A percentile compares a stretch with the other conserved stretches of the same genome.
phyloP scores from a whole-genome alignment of 768 basidiomycete genomes.

The Hericium alpestre region DNA sequence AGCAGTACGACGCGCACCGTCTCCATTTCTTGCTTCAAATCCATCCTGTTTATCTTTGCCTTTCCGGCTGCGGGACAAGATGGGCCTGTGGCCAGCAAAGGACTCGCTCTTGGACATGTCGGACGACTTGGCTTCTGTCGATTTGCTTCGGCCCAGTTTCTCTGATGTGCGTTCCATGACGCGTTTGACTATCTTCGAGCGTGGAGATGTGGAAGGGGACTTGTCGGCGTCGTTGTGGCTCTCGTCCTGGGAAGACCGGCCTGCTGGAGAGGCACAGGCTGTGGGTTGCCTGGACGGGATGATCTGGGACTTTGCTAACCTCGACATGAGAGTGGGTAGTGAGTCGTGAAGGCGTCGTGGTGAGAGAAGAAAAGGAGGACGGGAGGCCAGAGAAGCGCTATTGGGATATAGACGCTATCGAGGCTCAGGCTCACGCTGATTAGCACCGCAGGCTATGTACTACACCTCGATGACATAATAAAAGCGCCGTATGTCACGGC shows the following conservation, averaged over 20 bases:
- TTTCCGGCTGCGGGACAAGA: slow-evolving; percentile 47
- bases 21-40: slow-evolving; percentile 23
- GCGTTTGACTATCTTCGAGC: slow-evolving; percentile 17
- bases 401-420: too few relatives aligned
- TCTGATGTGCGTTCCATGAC: slow-evolving; percentile 47
- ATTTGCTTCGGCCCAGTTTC: slow-evolving; percentile 47
- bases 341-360: too few relatives aligned
- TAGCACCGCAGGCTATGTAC: too few relatives aligned
- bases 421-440: too few relatives aligned
- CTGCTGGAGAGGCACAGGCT: background rate
- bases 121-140: slow-evolving; percentile 12
- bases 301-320: background rate
- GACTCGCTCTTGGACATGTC: slow-evolving; percentile 20
- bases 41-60: slow-evolving; percentile 35
- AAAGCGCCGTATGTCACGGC: too few relatives aligned
- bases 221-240: slow-evolving; percentile 3
- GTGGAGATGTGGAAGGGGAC: slow-evolving; percentile 2
- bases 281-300: background rate
- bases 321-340: background rate
- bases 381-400: background rate
- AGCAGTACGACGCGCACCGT: background rate
- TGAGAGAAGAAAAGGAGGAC: background rate
- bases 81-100: slow-evolving; percentile 32
- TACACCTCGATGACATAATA: too few relatives aligned
- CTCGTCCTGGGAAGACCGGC: slow-evolving; percentile 6